phyloP scores from a whole-genome alignment of 768 basidiomycete species.

The Phaffia australis region DNA sequence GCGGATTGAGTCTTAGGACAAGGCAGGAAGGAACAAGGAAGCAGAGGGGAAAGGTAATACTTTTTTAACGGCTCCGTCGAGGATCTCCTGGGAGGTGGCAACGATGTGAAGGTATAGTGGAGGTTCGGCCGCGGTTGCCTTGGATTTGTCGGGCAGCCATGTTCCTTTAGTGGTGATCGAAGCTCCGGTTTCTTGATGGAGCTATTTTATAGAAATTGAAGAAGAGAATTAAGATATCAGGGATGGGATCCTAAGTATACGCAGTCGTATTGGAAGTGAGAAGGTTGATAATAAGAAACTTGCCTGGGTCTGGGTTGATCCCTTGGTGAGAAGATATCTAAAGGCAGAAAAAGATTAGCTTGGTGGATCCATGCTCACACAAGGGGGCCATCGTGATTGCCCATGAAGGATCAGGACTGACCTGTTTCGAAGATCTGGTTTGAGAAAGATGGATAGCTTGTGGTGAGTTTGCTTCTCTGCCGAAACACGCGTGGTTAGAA shows the following conservation, averaged over 20 bases:
- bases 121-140: slow-evolving; percentile 84
- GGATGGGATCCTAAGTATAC: not conserved
- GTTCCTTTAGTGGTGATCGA: slow-evolving; percentile 84
- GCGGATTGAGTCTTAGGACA: not conserved
- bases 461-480: too few relatives aligned
- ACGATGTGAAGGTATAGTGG: slow-evolving; percentile 89
- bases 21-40: not conserved
- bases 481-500: too few relatives aligned
- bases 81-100: slow-evolving; percentile 43
- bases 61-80: slow-evolving; percentile 38
- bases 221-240: not conserved
- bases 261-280: slow-evolving; percentile 1
- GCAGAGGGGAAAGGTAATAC: not conserved
- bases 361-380: not conserved
- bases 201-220: slow-evolving; percentile 43
- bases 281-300: slow-evolving; percentile 33
- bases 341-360: not conserved
- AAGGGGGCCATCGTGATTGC: not conserved
- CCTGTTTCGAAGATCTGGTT: slow-evolving; percentile 63
- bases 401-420: not conserved
- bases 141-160: slow-evolving; percentile 89
- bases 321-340: slow-evolving; percentile 77
- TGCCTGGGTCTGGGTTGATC: slow-evolving; percentile 82
- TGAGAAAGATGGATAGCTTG: too few relatives aligned
- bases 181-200: slow-evolving; percentile 82